Base-by-base conservation (phyloP, 2,329 filamentous ascomycete genomes). In the Verticillium isaacii region DNA sequence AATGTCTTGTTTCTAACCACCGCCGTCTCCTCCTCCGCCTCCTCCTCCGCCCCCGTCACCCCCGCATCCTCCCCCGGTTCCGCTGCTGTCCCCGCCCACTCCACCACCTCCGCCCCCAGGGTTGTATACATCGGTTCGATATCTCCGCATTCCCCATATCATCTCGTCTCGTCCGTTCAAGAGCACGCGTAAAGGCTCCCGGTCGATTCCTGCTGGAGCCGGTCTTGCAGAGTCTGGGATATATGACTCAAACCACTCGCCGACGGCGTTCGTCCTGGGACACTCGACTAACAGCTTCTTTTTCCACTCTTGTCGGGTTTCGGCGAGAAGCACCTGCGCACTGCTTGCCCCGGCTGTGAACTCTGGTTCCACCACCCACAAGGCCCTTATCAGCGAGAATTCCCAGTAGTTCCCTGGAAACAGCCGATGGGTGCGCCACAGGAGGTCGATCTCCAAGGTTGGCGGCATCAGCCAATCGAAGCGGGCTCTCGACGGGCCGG, bases 341-440 rank as follows among this genome's bases (percentile, higher is more conserved):
- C 36, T 2, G 19, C 19, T 32, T 5, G 56, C 4, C 2, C 14
- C 52, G 3, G 17, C 29, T 32, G 58, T 59, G 19, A 62, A 14
- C 8, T 52, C 45, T 11, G 45, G 60, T 41, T 65, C 62, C 14
- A 64, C 32, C 14, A 65, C 39, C 32, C 64, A 60, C 9, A 59
- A 57, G 14, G 60, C 59, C 11, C 57, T 56, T 3, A 9, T 29
- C 23, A 64, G 59, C 12, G 60, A 62, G 54, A 60, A 64, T 6
- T 55, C 11, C 64, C 64, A 65, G 54, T 65, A 65, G 32, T 15
- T 62, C 2, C 58, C 64, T 5, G 64, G 64, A 19, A 61, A 65
- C 11, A 65, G 36, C 2, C 64, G 62, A 25, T 65, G 62, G 2
- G 64, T 62, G 32, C 62, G 64, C 64, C 64, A 65, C 4, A 65